Conservation (phyloP, 768 basidiomycete genomes). For the Lactarius akahatsu region DNA sequence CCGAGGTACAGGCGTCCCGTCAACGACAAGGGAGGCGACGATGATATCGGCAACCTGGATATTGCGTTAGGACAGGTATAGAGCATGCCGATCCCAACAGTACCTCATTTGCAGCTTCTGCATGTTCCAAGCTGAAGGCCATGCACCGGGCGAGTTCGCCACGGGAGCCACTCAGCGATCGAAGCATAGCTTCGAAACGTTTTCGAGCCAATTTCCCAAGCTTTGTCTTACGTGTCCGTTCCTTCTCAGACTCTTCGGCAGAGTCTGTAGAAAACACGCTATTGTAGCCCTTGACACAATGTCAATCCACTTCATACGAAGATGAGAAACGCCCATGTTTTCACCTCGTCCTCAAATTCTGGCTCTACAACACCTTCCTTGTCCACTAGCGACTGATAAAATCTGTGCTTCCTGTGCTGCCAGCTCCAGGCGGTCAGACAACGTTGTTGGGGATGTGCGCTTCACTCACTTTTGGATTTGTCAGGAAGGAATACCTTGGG, state of each 20-base stretch:
- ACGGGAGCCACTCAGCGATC: slow-evolving; percentile 79
- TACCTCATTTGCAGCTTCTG: slow-evolving; percentile 93
- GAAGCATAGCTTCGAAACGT: slow-evolving; percentile 88
- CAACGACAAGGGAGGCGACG: slow-evolving; percentile 82
- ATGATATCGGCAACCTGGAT: slow-evolving; percentile 86
- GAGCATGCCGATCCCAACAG: slow-evolving; percentile 20
- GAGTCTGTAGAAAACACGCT: slow-evolving; percentile 91
- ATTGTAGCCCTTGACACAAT: slow-evolving; percentile 67
- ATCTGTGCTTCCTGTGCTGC: slow-evolving; percentile 70
- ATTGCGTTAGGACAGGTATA: slow-evolving; percentile 1
- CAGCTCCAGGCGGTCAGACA: slow-evolving; percentile 6
- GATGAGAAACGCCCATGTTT: not conserved
- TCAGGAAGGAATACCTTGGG: slow-evolving; percentile 78
- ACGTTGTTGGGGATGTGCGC: slow-evolving; percentile 32
- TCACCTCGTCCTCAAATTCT: slow-evolving; percentile 80
- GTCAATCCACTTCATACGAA: not conserved
- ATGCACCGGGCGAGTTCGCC: slow-evolving; percentile 93
- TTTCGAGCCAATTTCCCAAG: slow-evolving; percentile 78
- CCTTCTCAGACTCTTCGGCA: slow-evolving; percentile 89
- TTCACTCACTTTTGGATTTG: slow-evolving; percentile 23
- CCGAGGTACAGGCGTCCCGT: slow-evolving; percentile 94
- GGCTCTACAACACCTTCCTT: slow-evolving; percentile 54
- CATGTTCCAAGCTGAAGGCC: slow-evolving; percentile 96
- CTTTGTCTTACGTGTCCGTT: slow-evolving; percentile 70
- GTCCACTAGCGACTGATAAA: slow-evolving; percentile 67